Conservation (phyloP, 2,329 filamentous ascomycete genomes). For the Hymenoscyphus linearis region DNA sequence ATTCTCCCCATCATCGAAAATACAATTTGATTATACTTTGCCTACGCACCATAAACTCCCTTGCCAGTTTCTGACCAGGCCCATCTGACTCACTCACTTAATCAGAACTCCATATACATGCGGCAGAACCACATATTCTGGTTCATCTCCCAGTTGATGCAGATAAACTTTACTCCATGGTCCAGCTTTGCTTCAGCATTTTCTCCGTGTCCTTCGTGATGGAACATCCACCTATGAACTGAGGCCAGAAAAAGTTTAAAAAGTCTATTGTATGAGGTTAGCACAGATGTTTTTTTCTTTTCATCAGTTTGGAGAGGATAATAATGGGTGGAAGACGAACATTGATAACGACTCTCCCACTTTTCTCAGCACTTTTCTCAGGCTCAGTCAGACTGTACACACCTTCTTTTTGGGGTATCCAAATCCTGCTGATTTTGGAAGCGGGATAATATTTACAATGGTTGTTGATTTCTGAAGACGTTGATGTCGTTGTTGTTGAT, state of each 20-base stretch:
- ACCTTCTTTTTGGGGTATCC: not conserved
- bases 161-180: constrained; percentile 27
- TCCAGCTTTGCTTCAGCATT: constrained; percentile 21
- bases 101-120: constrained; percentile 25
- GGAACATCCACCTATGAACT: constrained; percentile 26
- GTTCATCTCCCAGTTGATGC: constrained; percentile 20
- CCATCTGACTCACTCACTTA: constrained; percentile 23
- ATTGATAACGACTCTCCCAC: too few relatives aligned
- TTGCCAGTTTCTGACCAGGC: not conserved
- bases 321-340: constrained; percentile 14
- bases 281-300: not conserved
- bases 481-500: not conserved
- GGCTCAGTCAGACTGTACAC: not conserved
- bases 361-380: not conserved
- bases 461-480: not conserved
- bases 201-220: constrained; percentile 27
- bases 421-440: not conserved
- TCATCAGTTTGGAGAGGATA: not conserved
- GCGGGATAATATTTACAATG: not conserved
- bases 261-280: constrained; percentile 11
- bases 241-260: constrained; percentile 26
- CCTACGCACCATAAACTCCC: not conserved
- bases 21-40: not conserved
- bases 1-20: not conserved
- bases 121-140: constrained; percentile 24